A percentile compares a stretch with the other conserved stretches of the same genome.
Evolutionary conservation across 352 stramenopile genomes (phyloP).

Genomic region (Hyaloperonospora arabidopsidis): DNA sequence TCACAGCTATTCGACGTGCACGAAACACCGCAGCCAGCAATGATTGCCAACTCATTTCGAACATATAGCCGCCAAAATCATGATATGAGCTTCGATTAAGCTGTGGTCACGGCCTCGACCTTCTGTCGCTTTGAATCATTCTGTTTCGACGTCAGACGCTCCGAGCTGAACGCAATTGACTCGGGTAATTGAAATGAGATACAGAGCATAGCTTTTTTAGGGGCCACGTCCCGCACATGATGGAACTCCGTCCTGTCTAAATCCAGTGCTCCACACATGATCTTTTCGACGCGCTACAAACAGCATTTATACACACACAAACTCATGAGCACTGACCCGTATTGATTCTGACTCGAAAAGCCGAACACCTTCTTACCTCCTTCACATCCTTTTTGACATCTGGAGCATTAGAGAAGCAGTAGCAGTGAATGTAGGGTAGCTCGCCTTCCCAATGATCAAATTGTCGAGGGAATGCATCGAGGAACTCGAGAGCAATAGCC

Average conservation of each 20-base stretch:
- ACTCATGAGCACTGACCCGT: too few species aligned
- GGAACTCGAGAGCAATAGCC: conserved; percentile 90
- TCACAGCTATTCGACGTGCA: too few species aligned
- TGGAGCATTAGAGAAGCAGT: conserved; percentile 90
- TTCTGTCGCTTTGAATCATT: conserved; percentile 48
- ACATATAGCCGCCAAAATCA: conserved; percentile 2
- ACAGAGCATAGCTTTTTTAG: conserved; percentile 97
- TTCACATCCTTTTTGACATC: conserved; percentile 63
- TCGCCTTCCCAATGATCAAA: conserved; percentile 65
- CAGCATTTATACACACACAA: conserved; percentile 9
- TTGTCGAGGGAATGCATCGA: conserved; percentile 66
- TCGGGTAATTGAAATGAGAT: conserved; percentile 91
- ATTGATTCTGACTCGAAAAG: too few species aligned
- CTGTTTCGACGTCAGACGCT: conserved; percentile 32
- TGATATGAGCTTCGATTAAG: conserved; percentile 1
- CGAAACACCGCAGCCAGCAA: too few species aligned
- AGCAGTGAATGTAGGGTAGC: conserved; percentile 87
- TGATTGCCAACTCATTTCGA: neutral
- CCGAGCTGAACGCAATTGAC: conserved; percentile 50
- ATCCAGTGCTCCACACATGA: conserved; percentile 59
- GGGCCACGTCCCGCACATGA: conserved; percentile 91
- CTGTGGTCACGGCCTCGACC: conserved; percentile 16
- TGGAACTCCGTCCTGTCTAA: conserved; percentile 51
- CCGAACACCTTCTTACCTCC: conserved; percentile 36
- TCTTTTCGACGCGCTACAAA: conserved; percentile 51